Base-by-base conservation (phyloP, 108 stramenopile genomes). In the Nitzschia sp. region DNA sequence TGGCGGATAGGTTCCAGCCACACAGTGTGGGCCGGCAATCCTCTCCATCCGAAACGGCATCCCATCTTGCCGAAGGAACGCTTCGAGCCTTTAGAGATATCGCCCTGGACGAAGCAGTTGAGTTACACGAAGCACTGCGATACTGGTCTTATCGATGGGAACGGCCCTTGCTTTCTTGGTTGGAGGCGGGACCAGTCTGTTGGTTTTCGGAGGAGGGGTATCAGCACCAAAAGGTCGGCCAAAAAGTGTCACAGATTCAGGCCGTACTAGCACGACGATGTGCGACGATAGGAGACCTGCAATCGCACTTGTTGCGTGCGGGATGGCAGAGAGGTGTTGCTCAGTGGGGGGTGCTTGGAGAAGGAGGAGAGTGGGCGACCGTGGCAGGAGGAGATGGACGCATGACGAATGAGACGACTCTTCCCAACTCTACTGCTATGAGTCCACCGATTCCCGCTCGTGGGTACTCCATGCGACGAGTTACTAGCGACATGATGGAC, bases 111-210 rank as follows among this genome's bases (percentile, higher is more conserved):
- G 93, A 94, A 63, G 90, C 90, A 2, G 76, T 85, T 0, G 90
- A 90, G 60, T 63, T 94, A 3, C 86, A 91, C 68, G 64, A 60
- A 9, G 80, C 88, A 11, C 59, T 94, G 25, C 80, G 84, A 26
- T 85, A 79, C 61, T 94, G 90, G 90, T 85, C 88, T 4, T 62
- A 73, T 56, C 72, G 90, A 53, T 91, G 90, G 90, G 89, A 90
- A 65, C 60, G 75, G 1, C 93, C 93, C 13, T 57, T 91, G 1
- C 54, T 88, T n/a, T 81, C 79, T 1, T 89, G 86, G 88, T 47
- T 94, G 1, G 89, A 91, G 65, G 88, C 89, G 21, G 93, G 90
- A 16, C 93, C 93, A 2, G 28, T 48, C 0, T 79, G 84, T 17
- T 94, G 88, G 88, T 76, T 87, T 44, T 75, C 69, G 0, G 58